Percentiles rank a stretch among this genome's conserved stretches.
These are phyloP conservation scores for Euphorbia celastroides DNA, from an alignment of 441 rosid species.

Conservation along the genomic window DNA sequence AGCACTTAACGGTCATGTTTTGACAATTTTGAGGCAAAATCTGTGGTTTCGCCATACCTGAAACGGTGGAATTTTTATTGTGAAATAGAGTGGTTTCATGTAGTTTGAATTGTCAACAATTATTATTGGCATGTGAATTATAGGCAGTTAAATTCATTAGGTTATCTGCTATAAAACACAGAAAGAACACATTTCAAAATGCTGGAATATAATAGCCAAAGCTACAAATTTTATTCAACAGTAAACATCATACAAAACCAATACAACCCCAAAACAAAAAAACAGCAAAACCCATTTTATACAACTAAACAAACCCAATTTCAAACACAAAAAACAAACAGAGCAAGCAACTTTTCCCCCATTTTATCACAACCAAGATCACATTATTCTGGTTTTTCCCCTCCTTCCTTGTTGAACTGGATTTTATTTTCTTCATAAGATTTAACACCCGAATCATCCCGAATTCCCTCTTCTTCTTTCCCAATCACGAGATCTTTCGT, in stretches of 20 bases:
- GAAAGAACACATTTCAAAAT: no score
- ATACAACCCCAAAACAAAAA: background rate
- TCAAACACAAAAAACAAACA: background rate
- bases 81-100: no score
- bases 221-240: background rate
- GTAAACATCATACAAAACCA: background rate
- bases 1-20: no score
- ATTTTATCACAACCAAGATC: background rate
- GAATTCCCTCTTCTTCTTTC: conserved; percentile 13
- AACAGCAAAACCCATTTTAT: background rate
- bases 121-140: no score
- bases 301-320: background rate
- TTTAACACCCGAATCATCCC: background rate
- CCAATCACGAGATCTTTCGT: conserved; percentile 53
- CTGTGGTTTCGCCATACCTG: no score
- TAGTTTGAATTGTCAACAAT: no score
- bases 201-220: background rate
- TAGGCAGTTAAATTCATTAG: no score
- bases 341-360: background rate
- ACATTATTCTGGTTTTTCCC: background rate
- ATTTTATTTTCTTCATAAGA: background rate
- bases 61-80: no score
- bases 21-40: no score
- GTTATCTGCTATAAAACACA: no score
- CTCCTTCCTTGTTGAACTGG: background rate